Base-by-base conservation (phyloP, 805 yeast species). In the Pichia nanzhaoensis region DNA sequence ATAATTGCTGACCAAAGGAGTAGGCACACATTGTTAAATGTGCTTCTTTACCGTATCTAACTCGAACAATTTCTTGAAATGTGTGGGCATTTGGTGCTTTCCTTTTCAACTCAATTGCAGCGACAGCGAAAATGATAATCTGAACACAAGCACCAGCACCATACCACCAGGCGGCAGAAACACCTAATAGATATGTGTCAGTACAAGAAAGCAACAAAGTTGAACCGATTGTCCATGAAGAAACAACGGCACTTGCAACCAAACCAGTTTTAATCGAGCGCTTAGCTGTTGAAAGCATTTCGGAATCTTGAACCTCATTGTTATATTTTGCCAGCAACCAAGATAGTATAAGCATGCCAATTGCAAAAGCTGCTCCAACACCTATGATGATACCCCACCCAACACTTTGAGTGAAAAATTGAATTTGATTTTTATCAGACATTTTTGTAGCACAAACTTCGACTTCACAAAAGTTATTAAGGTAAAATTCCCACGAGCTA, bases 361-460 rank as follows among this genome's bases (percentile, higher is more conserved):
- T 41, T 3, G 74, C 72, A 49, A 70, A 70, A 3, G 66, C 68
- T 7, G 71, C 63, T n/a, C 75, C 75, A 8, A 70, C 61, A 3
- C 74, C 75, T n/a, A 72, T 56, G 28, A 70, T 64, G 42, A 63
- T 61, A 5, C 72, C 72, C 49, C 69, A 72, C 1, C 76, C 76
- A 33, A 48, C 51, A 14, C 57, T 42, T 41, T 52, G 55, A 13
- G 56, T 43, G 44, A 55, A 55, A 19, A 54, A 35, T 27, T 44
- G 47, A 3, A 21, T 35, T 39, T 39, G 42, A 24, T 28, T 20
- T 22, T 16, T 18, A n/a, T 21, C 17, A 5, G 37, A 20, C 37
- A 22, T 32, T 12, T 18, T 40, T n/a, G n/a, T 40, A 30, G 33
- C 28, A 24, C 28, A 24, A 24, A 24, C 10, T 24, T 24, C 10